Conservation (phyloP, 768 basidiomycete species). For the Russula earlei region DNA sequence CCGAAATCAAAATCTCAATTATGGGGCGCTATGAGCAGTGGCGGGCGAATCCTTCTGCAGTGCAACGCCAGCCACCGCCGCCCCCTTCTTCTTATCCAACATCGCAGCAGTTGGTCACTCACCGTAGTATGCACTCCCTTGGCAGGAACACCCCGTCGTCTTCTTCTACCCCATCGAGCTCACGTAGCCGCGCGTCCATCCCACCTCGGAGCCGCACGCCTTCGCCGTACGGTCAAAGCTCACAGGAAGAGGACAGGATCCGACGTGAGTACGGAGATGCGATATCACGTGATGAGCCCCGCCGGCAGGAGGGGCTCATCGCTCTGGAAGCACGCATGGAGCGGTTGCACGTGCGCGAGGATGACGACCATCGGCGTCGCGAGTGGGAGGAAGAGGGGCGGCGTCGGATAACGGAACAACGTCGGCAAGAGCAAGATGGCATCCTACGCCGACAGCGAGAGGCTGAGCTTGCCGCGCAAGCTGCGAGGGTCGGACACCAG, state of each 20-base stretch:
- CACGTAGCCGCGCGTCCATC: conserved; percentile 14
- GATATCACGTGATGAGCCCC: conserved; percentile 11
- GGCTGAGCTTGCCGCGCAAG: conserved; percentile 25
- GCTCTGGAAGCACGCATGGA: not conserved
- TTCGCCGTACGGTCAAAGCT: conserved; percentile 20
- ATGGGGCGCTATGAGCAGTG: conserved; percentile 58
- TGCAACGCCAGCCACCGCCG: conserved; percentile 7
- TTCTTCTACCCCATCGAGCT: conserved; percentile 19
- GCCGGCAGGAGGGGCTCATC: conserved; percentile 3
- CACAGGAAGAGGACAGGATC: conserved; percentile 31
- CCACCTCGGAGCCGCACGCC: conserved; percentile 10
- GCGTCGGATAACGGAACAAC: conserved; percentile 32
- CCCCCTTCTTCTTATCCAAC: not conserved
- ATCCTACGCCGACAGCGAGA: conserved; percentile 52
- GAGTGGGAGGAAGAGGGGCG: conserved; percentile 25
- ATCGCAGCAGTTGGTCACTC: not conserved
- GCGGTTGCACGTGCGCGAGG: conserved; percentile 13
- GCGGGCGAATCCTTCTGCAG: conserved; percentile 26
- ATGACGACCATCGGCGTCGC: conserved; percentile 21
- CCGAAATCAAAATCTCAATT: conserved; percentile 53
- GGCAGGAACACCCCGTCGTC: conserved; percentile 8
- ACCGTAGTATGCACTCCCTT: not conserved
- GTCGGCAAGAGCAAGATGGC: conserved; percentile 46
- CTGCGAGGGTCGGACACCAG: conserved; percentile 21
- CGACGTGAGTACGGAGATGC: conserved; percentile 32